phyloP scores from a whole-genome alignment of 179 eudicot species.

The Beta macrorhiza region DNA sequence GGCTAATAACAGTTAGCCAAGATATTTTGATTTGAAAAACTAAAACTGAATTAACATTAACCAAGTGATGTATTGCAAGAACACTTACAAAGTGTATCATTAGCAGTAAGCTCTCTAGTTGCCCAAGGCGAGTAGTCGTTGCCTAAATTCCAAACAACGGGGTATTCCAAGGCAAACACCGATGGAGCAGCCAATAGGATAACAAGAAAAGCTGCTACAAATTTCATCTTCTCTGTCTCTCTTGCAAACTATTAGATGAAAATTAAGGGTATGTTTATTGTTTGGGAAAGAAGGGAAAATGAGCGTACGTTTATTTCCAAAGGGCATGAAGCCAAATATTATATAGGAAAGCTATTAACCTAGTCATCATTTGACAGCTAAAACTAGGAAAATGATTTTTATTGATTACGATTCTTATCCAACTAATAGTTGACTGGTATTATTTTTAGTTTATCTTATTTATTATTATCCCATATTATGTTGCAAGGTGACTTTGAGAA shows the following conservation, averaged over 20 bases:
- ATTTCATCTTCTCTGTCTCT: constrained; percentile 14
- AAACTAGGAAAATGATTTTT: background rate
- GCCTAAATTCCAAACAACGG: constrained; percentile 26
- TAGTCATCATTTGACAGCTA: background rate
- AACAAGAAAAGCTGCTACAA: constrained; percentile 20
- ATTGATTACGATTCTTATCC: background rate
- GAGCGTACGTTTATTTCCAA: background rate
- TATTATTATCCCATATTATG: no score
- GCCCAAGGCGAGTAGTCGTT: constrained; percentile 35
- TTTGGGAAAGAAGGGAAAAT: background rate
- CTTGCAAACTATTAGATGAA: background rate
- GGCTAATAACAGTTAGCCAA: no score
- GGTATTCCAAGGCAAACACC: constrained; percentile 9
- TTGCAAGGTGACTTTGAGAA: background rate
- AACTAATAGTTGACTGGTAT: background rate
- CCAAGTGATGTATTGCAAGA: background rate
- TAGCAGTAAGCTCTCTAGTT: constrained; percentile 20
- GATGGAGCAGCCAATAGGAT: constrained; percentile 17
- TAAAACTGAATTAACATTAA: no score
- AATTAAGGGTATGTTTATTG: no score
- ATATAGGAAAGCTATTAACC: background rate
- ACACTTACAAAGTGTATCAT: constrained; percentile 33
- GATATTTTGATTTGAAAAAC: no score
- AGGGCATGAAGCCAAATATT: background rate
- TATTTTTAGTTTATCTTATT: no score